Base-by-base conservation (phyloP, 208 protist genomes). In the Trypanosoma cruzi region DNA sequence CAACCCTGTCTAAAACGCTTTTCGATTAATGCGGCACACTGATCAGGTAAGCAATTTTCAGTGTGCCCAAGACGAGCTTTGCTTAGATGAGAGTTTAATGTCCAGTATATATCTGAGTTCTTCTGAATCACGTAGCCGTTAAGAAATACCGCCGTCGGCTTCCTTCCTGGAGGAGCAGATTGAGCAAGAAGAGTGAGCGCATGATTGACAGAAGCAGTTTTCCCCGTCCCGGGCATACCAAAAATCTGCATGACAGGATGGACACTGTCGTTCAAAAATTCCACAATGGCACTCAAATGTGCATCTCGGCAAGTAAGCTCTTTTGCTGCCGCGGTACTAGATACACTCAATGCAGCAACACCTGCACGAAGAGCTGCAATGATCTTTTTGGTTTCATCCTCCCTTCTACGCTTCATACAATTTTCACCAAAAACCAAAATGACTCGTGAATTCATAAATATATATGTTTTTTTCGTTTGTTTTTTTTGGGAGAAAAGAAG, bases 51-150 rank as follows among this genome's bases (percentile, higher is more conserved):
- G 58, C 82, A 90, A 32, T 80, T 82, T 78, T 88, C 83, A 8
- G 26, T 71, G 29, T 54, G 29, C 7, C 82, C 84, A n/a, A 89
- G 75, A 0, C 92, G 71, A 29, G 85, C 76, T 53, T 84, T 84
- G 3, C 73, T 80, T 18, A 96, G 75, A 57, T 96, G 92, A 22
- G 76, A 74, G 71, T 93, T 81, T 28, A 96, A 80, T 0, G 88
- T 94, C 69, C 82, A 93, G 74, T 94, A 96, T 52, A 96, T 93
- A 59, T 96, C 92, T 0, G 81, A 65, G 49, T 77, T 90, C 57
- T 95, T 94, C 63, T 96, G 92, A 46, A 96, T 82, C 5, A 96
- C 84, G 50, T 95, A 96, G 0, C 92, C 92, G 55, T 96, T 96
- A 26, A 96, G 80, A 72, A 94, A 93, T 11, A 96, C 86, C 18